Conservation (phyloP, 805 yeast species). For the Ogataea zsoltii region DNA sequence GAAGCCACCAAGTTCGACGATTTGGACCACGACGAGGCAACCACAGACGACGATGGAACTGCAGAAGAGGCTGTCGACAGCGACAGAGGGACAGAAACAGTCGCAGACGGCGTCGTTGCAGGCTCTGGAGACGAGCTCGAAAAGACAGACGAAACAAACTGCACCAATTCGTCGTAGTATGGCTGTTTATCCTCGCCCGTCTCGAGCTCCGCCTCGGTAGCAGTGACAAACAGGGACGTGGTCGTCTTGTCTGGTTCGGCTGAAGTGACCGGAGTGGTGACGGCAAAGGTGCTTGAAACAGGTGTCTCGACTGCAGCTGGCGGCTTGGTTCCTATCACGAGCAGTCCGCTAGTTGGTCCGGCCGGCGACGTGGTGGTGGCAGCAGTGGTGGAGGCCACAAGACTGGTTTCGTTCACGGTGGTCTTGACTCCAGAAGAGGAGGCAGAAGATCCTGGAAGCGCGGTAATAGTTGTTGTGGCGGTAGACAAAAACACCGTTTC, state of each 20-base stretch:
- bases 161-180: constrained; percentile 13
- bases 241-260: no score
- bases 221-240: no score
- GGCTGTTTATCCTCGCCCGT: constrained; percentile 3
- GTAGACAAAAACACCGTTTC: constrained; percentile 12
- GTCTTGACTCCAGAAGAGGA: no score
- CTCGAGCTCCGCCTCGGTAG: not conserved
- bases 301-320: not conserved
- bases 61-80: constrained; percentile 1
- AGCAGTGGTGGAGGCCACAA: constrained; percentile 1
- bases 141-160: constrained; percentile 19
- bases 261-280: not conserved
- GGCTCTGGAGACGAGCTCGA: constrained; percentile 6
- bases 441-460: constrained; percentile 6
- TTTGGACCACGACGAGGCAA: not conserved
- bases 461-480: constrained; percentile 20
- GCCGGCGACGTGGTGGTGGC: not conserved
- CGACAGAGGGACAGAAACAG: not conserved
- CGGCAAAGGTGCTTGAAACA: not conserved
- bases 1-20: not conserved
- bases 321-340: constrained; percentile 1
- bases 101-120: no score
- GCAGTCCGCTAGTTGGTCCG: constrained; percentile 2
- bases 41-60: not conserved
- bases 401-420: not conserved